Conservation (phyloP, 495 filamentous ascomycete species). For the Oidiodendron maius region DNA sequence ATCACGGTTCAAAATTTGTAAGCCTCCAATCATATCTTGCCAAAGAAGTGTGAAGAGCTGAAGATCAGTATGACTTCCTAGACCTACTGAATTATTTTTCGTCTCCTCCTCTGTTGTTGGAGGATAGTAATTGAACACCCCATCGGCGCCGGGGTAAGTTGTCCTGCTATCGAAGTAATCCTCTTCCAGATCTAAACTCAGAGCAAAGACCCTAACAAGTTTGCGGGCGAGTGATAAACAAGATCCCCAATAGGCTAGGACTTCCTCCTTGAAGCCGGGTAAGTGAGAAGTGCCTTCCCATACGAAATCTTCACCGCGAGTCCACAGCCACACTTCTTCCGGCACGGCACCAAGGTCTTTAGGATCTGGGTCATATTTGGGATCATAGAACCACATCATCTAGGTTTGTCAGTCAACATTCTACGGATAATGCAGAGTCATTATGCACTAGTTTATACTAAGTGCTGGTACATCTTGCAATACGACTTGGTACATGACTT, state of each 20-base stretch:
- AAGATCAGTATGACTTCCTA: conserved; percentile 54
- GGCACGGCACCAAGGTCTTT: conserved; percentile 26
- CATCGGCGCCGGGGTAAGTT: conserved; percentile 45
- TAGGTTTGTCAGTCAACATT: conserved; percentile 2
- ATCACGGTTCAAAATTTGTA: conserved; percentile 45
- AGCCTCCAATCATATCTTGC: conserved; percentile 46
- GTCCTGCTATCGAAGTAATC: conserved; percentile 44
- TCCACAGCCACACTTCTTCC: conserved; percentile 29
- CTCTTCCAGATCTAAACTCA: conserved; percentile 42
- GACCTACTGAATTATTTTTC: conserved; percentile 30
- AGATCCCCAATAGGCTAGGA: conserved; percentile 38
- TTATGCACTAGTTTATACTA: too few relatives aligned
- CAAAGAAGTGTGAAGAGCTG: conserved; percentile 53
- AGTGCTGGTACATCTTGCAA: too few relatives aligned
- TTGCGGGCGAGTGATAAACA: conserved; percentile 41
- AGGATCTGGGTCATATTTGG: conserved; percentile 37
- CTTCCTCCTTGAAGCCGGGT: conserved; percentile 39
- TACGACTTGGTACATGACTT: too few relatives aligned
- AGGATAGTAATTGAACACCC: conserved; percentile 46
- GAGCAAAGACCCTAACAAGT: conserved; percentile 42
- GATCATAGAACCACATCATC: conserved; percentile 33
- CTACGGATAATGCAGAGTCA: too few relatives aligned
- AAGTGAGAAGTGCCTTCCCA: conserved; percentile 45
- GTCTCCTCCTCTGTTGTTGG: conserved; percentile 29
- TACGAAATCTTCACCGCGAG: conserved; percentile 37